Base-by-base conservation (phyloP, 345 rosid genomes). In the Aegle marmelos region DNA sequence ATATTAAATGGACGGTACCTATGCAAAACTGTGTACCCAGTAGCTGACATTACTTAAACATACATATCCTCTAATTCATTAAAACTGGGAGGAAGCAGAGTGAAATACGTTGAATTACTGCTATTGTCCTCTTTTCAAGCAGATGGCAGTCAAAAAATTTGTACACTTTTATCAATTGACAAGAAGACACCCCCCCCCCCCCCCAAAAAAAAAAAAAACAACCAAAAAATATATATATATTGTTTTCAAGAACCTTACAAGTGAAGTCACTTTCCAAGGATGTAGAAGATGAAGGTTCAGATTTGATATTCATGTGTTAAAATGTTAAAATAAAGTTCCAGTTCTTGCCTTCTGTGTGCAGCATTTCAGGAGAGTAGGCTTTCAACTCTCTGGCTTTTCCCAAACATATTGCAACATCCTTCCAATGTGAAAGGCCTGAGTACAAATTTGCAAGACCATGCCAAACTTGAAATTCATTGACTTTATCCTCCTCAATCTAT, bases 381-480 rank as follows among this genome's bases (percentile, higher is more conserved):
- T 91, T 93, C 81, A 90, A 84, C 73, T 90, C 98, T 33, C 92
- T 85, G 14, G 95, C 98, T 80, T 92, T 95, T 61, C 79, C 85
- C 68, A 95, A 72, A 78, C 99, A 95, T 37, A 89, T 85, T 88
- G 90, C 98, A 5, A 87, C 98, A n/a, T 95, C 99, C 79, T 91
- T 91, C 99, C 97, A 95, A 72, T 89, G 91, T 4, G 92, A 88
- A 80, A 95, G 97, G 75, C 90, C 85, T 5, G 97, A 90, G 86
- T 93, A 95, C 39, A 95, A 79, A 84, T 82, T 86, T 56, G 98
- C 97, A 34, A 95, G 91, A 64, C 94, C 98, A 82, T 90, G 92
- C 98, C 98, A 95, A 74, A 92, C 97, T 86, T 95, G 97, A 79
- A 92, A 93, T 83, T 93, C 99, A 62, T 87, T 82, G 67, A 86